Conservation (phyloP, 2,329 filamentous ascomycete species). For the Ilyonectria mors-panacis region DNA sequence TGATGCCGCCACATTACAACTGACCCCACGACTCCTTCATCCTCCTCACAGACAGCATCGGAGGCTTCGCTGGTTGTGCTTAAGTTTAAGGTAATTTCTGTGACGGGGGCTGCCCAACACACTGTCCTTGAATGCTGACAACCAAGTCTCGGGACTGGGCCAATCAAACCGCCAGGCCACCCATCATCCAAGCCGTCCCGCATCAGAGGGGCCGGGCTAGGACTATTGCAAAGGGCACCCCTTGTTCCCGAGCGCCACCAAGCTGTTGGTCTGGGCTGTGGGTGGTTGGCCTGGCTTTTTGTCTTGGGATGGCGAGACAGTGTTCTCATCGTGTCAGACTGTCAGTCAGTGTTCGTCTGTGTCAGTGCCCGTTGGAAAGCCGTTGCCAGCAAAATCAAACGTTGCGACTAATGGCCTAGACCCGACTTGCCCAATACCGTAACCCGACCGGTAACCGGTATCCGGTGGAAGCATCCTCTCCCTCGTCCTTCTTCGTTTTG, state of each 20-base stretch:
- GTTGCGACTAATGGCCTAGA: neutral
- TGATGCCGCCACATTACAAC: no score
- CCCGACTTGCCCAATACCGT: constrained; percentile 16
- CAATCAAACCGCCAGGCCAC: constrained; percentile 11
- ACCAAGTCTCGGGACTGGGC: constrained; percentile 10
- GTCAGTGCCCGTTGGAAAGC: neutral
- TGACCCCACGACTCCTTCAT: no score
- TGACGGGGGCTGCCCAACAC: neutral
- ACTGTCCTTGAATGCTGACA: neutral
- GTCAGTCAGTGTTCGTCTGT: neutral
- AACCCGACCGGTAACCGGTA: constrained; percentile 10
- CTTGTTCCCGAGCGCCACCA: constrained; percentile 28
- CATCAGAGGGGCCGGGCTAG: constrained; percentile 7
- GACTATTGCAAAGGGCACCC: constrained; percentile 3
- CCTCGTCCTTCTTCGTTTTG: neutral
- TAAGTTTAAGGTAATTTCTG: constrained; percentile 24
- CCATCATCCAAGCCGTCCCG: constrained; percentile 14
- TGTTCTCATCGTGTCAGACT: constrained; percentile 4
- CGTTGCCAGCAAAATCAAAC: neutral
- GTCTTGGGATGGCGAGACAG: constrained; percentile 12
- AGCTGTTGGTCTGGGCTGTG: constrained; percentile 1
- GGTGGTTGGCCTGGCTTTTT: constrained; percentile 3
- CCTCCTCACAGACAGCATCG: neutral
- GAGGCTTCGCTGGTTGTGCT: neutral
- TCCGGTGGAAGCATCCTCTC: neutral